Conservation (phyloP, 495 filamentous ascomycete genomes). For the Penicillium angulare region DNA sequence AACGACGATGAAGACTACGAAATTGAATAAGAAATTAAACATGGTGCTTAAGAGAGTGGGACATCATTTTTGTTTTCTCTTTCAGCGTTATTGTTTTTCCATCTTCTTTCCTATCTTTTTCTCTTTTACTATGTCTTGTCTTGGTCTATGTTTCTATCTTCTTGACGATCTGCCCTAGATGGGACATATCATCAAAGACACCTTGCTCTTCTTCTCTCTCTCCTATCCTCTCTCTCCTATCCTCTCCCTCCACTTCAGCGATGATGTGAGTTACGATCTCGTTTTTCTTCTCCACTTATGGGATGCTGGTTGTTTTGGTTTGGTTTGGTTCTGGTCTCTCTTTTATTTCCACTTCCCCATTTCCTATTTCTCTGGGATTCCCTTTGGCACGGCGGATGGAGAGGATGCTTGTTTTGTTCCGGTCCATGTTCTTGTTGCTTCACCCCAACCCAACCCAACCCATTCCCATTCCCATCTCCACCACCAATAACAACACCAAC, state of each 20-base stretch:
- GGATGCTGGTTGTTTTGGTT: slow-evolving; percentile 14
- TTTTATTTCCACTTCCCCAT: not conserved
- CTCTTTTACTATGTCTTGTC: not conserved
- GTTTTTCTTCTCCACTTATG: slow-evolving; percentile 11
- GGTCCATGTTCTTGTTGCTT: no score
- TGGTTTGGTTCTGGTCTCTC: slow-evolving; percentile 2
- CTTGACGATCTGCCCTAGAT: slow-evolving; percentile 13
- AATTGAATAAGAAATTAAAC: not conserved
- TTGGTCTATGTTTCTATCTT: slow-evolving; percentile 9
- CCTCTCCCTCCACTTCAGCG: no score
- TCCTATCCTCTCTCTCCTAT: no score
- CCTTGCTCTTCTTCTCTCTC: slow-evolving; percentile 9
- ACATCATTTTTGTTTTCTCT: not conserved
- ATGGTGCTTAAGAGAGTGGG: not conserved
- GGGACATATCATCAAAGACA: slow-evolving; percentile 8
- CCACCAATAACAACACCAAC: no score
- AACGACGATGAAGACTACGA: slow-evolving; percentile 60
- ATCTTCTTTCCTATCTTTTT: not conserved
- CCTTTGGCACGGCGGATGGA: not conserved
- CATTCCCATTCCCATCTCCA: no score
- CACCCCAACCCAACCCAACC: no score
- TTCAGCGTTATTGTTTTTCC: slow-evolving; percentile 6
- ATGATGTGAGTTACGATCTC: slow-evolving; percentile 25
- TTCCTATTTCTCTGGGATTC: not conserved
- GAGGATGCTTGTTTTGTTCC: no score